These are phyloP conservation scores for Verbascum thapsus DNA, from an alignment of 257 asterid species.

Conservation along the genomic window DNA sequence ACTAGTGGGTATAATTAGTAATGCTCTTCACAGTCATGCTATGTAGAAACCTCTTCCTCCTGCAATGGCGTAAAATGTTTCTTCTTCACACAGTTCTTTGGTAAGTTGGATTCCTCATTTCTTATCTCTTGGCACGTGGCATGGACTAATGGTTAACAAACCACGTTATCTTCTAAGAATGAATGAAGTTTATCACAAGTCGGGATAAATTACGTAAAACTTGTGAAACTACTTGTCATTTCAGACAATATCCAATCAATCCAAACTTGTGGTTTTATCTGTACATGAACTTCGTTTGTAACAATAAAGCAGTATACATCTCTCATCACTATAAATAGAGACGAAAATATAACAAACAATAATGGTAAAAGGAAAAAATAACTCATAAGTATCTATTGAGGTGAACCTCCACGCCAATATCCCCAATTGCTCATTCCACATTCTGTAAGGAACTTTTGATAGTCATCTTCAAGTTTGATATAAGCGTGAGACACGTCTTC, in stretches of 20 bases:
- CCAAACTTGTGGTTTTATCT: not conserved
- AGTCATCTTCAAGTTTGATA: conserved; percentile 56
- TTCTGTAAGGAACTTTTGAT: conserved; percentile 65
- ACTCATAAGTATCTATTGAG: conserved; percentile 25
- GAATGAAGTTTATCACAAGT: not conserved
- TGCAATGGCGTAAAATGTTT: conserved; percentile 70
- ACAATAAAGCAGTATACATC: conserved; percentile 23
- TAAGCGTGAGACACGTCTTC: conserved; percentile 38
- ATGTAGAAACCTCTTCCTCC: conserved; percentile 82
- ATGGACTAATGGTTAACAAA: not conserved
- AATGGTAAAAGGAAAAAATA: not conserved
- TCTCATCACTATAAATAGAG: conserved; percentile 4
- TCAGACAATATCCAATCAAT: not conserved
- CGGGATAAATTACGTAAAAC: not conserved
- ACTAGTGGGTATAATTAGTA: not conserved
- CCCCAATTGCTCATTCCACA: conserved; percentile 76
- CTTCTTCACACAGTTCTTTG: conserved; percentile 90
- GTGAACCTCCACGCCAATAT: conserved; percentile 66
- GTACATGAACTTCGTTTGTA: not conserved
- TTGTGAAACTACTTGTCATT: not conserved
- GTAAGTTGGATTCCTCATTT: conserved; percentile 40
- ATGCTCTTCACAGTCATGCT: not conserved
- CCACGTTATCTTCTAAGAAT: conserved; percentile 8
- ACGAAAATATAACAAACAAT: conserved; percentile 2
- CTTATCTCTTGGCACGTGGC: not conserved